Evolutionary conservation across 495 filamentous ascomycete species (phyloP).

Genomic region (Penicillium soppii): DNA sequence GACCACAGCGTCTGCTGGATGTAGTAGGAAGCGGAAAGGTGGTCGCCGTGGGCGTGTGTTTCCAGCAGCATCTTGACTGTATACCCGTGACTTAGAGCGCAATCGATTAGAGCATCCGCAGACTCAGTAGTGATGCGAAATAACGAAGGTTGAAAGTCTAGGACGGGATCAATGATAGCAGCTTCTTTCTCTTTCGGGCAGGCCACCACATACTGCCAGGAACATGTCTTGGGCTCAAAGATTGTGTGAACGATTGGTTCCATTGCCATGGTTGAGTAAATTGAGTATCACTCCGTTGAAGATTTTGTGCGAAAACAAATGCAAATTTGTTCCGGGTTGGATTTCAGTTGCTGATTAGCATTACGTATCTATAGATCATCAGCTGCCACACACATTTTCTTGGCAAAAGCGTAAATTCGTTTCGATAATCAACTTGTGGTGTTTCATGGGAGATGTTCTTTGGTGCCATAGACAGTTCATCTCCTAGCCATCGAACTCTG

Average conservation of each 20-base stretch:
- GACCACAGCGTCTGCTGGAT: constrained; percentile 40
- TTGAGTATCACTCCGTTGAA: background rate
- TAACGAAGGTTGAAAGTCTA: constrained; percentile 47
- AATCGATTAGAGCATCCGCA: constrained; percentile 42
- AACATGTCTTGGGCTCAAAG: constrained; percentile 41
- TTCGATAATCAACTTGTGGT: no score
- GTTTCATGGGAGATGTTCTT: no score
- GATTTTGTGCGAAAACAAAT: background rate
- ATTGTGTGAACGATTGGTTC: constrained; percentile 36
- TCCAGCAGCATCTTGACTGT: constrained; percentile 46
- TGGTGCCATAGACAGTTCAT: no score
- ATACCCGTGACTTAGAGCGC: constrained; percentile 39
- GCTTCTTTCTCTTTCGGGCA: constrained; percentile 42
- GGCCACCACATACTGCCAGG: constrained; percentile 57
- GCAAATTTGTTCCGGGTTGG: background rate
- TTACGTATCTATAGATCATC: constrained; percentile 21
- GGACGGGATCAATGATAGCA: constrained; percentile 55
- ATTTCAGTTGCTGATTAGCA: background rate
- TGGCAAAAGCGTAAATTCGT: no score
- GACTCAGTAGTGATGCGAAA: constrained; percentile 39
- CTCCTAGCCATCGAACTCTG: no score
- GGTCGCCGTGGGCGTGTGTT: constrained; percentile 58
- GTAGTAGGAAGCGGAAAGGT: constrained; percentile 53
- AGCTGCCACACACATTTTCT: no score
- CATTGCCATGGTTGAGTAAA: constrained; percentile 4